Conservation (phyloP, 2,329 filamentous ascomycete species). For the Cercospora brassicicola region DNA sequence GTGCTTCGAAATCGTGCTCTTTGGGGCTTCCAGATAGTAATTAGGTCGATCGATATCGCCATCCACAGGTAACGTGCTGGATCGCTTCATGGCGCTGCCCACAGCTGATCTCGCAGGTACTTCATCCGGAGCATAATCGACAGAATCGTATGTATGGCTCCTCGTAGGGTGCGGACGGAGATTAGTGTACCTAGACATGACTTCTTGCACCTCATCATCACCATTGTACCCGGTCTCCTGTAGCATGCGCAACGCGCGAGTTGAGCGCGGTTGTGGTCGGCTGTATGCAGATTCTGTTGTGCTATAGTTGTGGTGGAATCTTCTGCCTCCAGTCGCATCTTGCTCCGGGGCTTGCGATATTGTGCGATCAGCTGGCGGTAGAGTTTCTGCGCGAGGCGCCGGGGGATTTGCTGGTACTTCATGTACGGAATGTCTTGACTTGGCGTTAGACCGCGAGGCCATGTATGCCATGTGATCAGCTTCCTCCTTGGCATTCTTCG, state of each 20-base stretch:
- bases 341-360: constrained; percentile 31
- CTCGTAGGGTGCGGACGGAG: constrained; percentile 28
- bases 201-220: constrained; percentile 31
- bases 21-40: constrained; percentile 27
- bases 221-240: constrained; percentile 39
- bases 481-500: constrained; percentile 49
- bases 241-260: constrained; percentile 40
- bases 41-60: constrained; percentile 8
- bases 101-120: constrained; percentile 15
- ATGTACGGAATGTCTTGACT: constrained; percentile 22
- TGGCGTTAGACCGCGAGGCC: constrained; percentile 22
- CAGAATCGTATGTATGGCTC: constrained; percentile 31
- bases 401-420: constrained; percentile 16
- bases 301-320: constrained; percentile 34
- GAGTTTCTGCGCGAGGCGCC: constrained; percentile 17
- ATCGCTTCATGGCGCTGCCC: constrained; percentile 23
- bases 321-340: constrained; percentile 13
- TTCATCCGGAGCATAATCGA: constrained; percentile 27
- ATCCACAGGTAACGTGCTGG: constrained; percentile 26
- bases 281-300: constrained; percentile 35
- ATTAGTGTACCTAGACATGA: constrained; percentile 28
- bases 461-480: constrained; percentile 34
- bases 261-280: constrained; percentile 27
- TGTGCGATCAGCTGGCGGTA: constrained; percentile 33
- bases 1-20: constrained; percentile 22